Evolutionary conservation across 139 green algal species (phyloP), one percentile per base, ranked within the genome.

Genomic region (Marvania coccoides): DNA sequence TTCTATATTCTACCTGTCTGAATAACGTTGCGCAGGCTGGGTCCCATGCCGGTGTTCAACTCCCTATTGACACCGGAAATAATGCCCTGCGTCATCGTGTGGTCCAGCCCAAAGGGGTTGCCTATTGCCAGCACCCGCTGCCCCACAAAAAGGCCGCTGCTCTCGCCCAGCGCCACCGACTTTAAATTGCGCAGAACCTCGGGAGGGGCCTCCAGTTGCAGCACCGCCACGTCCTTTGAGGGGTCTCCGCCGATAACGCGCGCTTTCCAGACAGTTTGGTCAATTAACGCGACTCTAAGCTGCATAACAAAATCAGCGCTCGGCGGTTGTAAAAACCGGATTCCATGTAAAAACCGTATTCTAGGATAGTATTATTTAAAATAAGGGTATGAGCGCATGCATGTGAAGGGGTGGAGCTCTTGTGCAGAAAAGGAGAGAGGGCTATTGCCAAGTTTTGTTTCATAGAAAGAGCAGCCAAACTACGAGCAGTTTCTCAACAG

Each of bases 81-180:
- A 42, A 94, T 85, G 53, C 87, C 87, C 28, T 60, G 56, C 5
- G 77, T 91, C 13, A 93, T 66, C 3, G 87, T 87, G 54, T 93
- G 85, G 63, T 93, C 87, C 47, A 93, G 71, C 0, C 84, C 86
- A 80, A 91, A 93, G n/a, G 86, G 86, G 66, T 92, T 92, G 35
- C 83, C 79, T 24, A 78, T 63, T 6, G 78, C 78, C 23, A 73
- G 79, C 47, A 91, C 81, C 35, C 78, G 70, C 60, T 93, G 86
- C 0, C 86, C 85, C 2, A 93, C 86, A 23, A 72, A 66, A 37
- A 78, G 31, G 30, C 19, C 29, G 24, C 9, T 59, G 36, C 34
- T 55, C 23, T 45, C 34, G 13, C 65, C 58, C 24, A 71, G 39
- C 15, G 58, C n/a, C 3, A 88, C 60, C 0, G 81, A 71, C 63